These are phyloP conservation scores for Talaromyces marneffei DNA, from an alignment of 2,329 filamentous ascomycete genomes.

Conservation along the genomic window DNA sequence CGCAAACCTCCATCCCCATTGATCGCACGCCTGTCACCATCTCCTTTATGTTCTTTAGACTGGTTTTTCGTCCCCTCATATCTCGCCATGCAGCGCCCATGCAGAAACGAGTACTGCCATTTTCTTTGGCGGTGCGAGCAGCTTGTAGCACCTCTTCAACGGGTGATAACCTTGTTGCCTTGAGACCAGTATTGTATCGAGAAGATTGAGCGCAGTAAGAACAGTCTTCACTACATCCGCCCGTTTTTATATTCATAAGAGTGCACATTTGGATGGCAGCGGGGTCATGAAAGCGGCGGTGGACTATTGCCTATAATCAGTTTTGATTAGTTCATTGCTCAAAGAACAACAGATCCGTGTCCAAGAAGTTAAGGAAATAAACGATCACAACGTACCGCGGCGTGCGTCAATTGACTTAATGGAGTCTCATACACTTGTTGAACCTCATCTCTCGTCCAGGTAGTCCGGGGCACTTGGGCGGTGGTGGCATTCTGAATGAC, in stretches of 20 bases:
- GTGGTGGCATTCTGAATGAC: conserved; percentile 33
- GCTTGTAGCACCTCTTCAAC: conserved; percentile 77
- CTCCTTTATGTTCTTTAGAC: conserved; percentile 72
- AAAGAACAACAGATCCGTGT: background rate
- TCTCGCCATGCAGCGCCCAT: conserved; percentile 94
- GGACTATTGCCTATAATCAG: conserved; percentile 58
- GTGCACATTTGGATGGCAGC: conserved; percentile 86
- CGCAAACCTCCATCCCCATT: conserved; percentile 85
- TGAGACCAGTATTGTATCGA: conserved; percentile 66
- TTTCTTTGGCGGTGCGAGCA: conserved; percentile 69
- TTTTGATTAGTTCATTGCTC: conserved; percentile 9
- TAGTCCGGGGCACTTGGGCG: conserved; percentile 52
- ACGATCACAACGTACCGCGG: conserved; percentile 52
- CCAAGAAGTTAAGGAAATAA: background rate
- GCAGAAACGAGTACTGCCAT: conserved; percentile 86
- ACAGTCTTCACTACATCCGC: conserved; percentile 87
- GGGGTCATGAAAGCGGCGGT: conserved; percentile 80
- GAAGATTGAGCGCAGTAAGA: conserved; percentile 85
- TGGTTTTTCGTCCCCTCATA: conserved; percentile 84
- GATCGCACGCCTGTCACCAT: conserved; percentile 78
- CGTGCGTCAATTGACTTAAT: conserved; percentile 70
- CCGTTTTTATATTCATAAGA: conserved; percentile 94
- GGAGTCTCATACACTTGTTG: conserved; percentile 74
- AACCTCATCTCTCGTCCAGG: conserved; percentile 80
- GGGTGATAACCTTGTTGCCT: conserved; percentile 68